A percentile compares a stretch with the other conserved stretches of the same genome.
Conservation (phyloP, 2,329 filamentous ascomycete species). For the Colletotrichum echinochloae region DNA sequence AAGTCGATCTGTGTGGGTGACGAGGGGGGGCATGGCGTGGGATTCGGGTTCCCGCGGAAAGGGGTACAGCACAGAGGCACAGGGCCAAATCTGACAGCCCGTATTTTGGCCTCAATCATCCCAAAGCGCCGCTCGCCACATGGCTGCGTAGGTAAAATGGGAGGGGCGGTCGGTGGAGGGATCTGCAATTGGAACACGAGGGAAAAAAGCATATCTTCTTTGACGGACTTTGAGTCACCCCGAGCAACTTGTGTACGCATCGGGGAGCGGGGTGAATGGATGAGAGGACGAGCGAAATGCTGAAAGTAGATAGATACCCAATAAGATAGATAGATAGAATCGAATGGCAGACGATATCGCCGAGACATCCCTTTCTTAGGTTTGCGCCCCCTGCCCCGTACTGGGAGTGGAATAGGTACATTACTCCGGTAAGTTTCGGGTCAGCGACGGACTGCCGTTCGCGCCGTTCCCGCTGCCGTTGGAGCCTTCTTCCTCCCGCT, state of each 20-base stretch:
- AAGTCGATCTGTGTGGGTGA: neutral
- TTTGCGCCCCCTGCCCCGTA: too few species aligned
- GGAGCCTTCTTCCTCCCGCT: neutral
- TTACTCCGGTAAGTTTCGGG: neutral
- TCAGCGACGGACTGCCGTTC: neutral
- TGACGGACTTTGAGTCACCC: neutral
- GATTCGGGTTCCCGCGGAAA: constrained; percentile 4
- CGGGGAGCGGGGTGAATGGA: neutral
- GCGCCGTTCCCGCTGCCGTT: neutral
- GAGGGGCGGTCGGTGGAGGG: neutral
- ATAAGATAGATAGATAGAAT: constrained; percentile 2
- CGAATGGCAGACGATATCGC: neutral
- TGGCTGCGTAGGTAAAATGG: neutral
- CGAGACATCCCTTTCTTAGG: neutral
- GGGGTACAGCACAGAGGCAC: constrained; percentile 1
- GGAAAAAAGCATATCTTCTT: neutral
- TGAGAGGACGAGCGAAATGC: neutral
- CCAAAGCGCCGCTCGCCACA: neutral
- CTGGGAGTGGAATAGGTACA: neutral
- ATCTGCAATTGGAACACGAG: constrained; percentile 12
- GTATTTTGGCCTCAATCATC: constrained; percentile 8
- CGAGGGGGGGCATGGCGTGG: neutral
- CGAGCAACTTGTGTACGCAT: neutral
- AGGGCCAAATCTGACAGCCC: neutral
- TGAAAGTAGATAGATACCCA: neutral